These are phyloP conservation scores for Clarireedia homoeocarpa DNA, from an alignment of 2,329 filamentous ascomycete species.

Conservation along the genomic window DNA sequence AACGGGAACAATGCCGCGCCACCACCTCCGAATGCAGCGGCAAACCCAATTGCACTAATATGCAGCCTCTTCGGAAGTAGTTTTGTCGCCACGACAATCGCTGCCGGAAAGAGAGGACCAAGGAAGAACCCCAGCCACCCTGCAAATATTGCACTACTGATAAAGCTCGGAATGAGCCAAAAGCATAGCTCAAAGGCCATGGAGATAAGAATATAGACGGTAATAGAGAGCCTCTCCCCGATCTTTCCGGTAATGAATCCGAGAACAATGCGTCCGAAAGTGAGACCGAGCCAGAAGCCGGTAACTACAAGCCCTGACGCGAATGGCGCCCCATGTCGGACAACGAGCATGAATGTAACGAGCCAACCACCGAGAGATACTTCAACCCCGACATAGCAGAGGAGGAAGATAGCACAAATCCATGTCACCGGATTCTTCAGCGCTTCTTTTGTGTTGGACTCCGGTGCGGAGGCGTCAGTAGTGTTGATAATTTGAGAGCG, in stretches of 20 bases:
- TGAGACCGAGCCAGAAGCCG: constrained; percentile 79
- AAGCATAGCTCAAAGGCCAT: constrained; percentile 64
- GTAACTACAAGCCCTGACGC: constrained; percentile 69
- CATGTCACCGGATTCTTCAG: constrained; percentile 48
- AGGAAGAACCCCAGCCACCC: constrained; percentile 71
- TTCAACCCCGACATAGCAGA: constrained; percentile 73
- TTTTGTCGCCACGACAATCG: constrained; percentile 65
- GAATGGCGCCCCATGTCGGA: constrained; percentile 61
- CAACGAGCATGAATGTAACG: constrained; percentile 73
- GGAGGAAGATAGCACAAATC: constrained; percentile 63
- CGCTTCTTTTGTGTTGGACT: constrained; percentile 21
- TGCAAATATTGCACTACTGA: constrained; percentile 65
- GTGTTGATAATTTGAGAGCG: constrained; percentile 43
- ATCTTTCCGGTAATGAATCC: constrained; percentile 70
- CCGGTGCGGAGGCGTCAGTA: neutral
- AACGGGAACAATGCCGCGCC: constrained; percentile 55
- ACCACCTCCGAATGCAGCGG: constrained; percentile 66
- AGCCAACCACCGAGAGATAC: constrained; percentile 73
- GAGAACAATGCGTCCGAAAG: constrained; percentile 62
- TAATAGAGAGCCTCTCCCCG: constrained; percentile 63
- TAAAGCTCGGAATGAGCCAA: constrained; percentile 73
- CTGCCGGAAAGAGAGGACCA: constrained; percentile 70
- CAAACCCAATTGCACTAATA: constrained; percentile 72
- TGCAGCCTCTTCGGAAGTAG: constrained; percentile 66
- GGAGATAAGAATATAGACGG: constrained; percentile 54